Evolutionary conservation across 1,284 basidiomycete genomes (phyloP).

Genomic region (Tylopilus sp.): DNA sequence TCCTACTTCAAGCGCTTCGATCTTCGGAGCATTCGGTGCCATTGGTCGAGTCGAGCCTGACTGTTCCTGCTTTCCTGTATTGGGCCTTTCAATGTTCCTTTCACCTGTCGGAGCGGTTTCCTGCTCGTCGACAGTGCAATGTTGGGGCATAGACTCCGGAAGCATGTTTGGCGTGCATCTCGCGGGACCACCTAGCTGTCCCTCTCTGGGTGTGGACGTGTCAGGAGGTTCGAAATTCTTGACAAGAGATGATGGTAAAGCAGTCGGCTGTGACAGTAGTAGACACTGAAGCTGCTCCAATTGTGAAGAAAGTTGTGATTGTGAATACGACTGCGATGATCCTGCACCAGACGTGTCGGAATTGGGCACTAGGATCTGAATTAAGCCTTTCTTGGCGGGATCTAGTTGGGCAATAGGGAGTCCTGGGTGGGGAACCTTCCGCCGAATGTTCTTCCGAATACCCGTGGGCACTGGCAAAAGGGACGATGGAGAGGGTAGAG

Average conservation of each 20-base stretch:
- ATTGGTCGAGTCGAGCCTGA: background rate
- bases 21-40: constrained; percentile 6
- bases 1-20: constrained; percentile 11
- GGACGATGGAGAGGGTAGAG: constrained; percentile 6
- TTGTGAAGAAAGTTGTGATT: constrained; percentile 17
- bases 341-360: constrained; percentile 29
- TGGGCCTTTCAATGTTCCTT: background rate
- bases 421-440: constrained; percentile 29
- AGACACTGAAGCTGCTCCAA: constrained; percentile 18
- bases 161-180: constrained; percentile 3
- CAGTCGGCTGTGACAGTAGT: constrained; percentile 3
- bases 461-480: constrained; percentile 6
- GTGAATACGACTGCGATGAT: constrained; percentile 26
- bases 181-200: background rate
- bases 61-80: background rate
- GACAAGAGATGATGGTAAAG: constrained; percentile 18
- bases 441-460: constrained; percentile 24
- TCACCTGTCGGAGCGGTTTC: background rate
- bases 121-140: background rate
- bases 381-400: constrained; percentile 18
- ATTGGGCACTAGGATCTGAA: constrained; percentile 31
- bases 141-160: background rate
- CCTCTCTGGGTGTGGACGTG: constrained; percentile 21
- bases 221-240: constrained; percentile 17
- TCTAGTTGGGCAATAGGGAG: constrained; percentile 9